These are phyloP conservation scores for Trifolium dubium DNA, from an alignment of 306 rosid genomes.

Conservation along the genomic window DNA sequence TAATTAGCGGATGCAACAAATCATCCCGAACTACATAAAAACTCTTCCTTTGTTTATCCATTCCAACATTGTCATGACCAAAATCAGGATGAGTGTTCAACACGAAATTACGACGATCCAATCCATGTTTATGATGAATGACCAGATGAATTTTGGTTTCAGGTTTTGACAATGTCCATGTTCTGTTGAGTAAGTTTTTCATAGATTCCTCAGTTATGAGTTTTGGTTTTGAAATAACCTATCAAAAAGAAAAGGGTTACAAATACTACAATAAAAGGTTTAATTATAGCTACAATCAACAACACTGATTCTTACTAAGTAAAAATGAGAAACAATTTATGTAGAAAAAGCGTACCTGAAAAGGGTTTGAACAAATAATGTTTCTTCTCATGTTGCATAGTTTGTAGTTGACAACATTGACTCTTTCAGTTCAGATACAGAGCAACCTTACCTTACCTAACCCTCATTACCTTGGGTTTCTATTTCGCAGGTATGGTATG, in stretches of 20 bases:
- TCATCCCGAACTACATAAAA: conserved; percentile 85
- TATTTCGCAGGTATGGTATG: too few relatives aligned
- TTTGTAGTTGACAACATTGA: too few relatives aligned
- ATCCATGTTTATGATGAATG: conserved; percentile 37
- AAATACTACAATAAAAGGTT: not conserved
- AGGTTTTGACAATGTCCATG: conserved; percentile 72
- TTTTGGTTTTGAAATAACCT: conserved; percentile 56
- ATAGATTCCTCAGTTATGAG: conserved; percentile 54
- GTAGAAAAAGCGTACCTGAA: not conserved
- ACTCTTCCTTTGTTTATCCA: conserved; percentile 38
- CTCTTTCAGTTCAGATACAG: too few relatives aligned
- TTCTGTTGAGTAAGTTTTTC: conserved; percentile 63
- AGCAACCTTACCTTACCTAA: too few relatives aligned
- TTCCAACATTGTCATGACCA: conserved; percentile 38
- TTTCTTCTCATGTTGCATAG: too few relatives aligned
- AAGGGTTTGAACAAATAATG: too few relatives aligned
- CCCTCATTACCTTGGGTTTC: too few relatives aligned
- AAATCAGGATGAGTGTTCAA: conserved; percentile 48
- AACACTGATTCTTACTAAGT: not conserved
- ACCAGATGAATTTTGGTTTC: conserved; percentile 68
- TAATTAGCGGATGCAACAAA: conserved; percentile 85
- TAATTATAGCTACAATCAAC: not conserved
- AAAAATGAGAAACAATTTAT: not conserved
- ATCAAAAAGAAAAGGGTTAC: not conserved
- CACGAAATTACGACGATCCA: conserved; percentile 33